These are phyloP conservation scores for Wickerhamomyces subpelliculosus DNA, from an alignment of 805 yeast species.

Conservation along the genomic window DNA sequence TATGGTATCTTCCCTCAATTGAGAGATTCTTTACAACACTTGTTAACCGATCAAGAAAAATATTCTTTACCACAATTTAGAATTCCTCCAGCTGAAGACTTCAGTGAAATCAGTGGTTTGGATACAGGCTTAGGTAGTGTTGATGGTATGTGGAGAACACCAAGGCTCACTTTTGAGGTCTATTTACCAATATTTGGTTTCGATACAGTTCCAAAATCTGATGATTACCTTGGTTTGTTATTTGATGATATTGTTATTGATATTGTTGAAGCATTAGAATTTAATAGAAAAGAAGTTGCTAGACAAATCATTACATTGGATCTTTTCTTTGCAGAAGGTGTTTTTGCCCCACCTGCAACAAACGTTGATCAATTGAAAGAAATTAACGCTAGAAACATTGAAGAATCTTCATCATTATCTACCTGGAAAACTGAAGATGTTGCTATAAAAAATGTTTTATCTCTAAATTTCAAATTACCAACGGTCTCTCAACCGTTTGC, in stretches of 20 bases:
- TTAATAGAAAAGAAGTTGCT: slow-evolving; percentile 82
- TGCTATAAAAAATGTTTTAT: slow-evolving; percentile 74
- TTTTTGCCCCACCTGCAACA: slow-evolving; percentile 69
- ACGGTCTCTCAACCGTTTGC: slow-evolving; percentile 56
- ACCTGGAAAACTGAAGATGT: slow-evolving; percentile 92
- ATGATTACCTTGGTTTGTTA: slow-evolving; percentile 48
- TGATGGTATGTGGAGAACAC: slow-evolving; percentile 62
- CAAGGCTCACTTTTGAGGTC: slow-evolving; percentile 55
- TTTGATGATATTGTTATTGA: slow-evolving; percentile 74
- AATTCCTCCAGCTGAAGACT: slow-evolving; percentile 30
- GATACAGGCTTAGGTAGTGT: slow-evolving; percentile 40
- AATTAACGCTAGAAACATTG: too few relatives aligned
- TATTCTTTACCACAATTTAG: slow-evolving; percentile 18
- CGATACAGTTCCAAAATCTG: slow-evolving; percentile 57
- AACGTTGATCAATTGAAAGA: slow-evolving; percentile 63
- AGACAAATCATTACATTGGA: slow-evolving; percentile 74
- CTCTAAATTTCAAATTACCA: slow-evolving; percentile 74
- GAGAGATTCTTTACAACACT: slow-evolving; percentile 9
- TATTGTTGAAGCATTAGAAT: slow-evolving; percentile 71
- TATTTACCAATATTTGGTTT: slow-evolving; percentile 48
- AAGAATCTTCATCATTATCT: too few relatives aligned
- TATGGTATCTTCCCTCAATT: slow-evolving; percentile 33
- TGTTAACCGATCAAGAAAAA: slow-evolving; percentile 14
- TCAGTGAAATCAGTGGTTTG: slow-evolving; percentile 25
- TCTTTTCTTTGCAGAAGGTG: slow-evolving; percentile 55